phyloP scores from a whole-genome alignment of 164 flowering plant genomes.

The Amborella trichopoda region DNA sequence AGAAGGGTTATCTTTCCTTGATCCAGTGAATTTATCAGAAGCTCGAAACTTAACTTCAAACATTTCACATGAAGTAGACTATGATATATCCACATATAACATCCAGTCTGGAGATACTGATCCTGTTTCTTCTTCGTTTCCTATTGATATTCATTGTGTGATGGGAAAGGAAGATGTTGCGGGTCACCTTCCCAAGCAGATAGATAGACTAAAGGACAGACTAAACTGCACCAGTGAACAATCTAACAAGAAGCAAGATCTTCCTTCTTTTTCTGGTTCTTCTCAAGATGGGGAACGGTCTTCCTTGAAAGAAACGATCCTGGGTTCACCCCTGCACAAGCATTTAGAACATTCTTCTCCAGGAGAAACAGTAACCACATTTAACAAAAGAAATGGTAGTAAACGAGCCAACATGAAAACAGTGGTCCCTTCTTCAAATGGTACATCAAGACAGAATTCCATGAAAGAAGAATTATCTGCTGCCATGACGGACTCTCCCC shows the following conservation, averaged over 20 bases:
- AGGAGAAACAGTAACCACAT: constrained; percentile 10
- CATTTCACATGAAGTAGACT: no score
- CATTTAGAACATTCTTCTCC: constrained; percentile 20
- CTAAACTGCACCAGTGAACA: constrained; percentile 14
- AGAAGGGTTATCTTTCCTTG: constrained; percentile 4
- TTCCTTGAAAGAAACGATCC: constrained; percentile 10
- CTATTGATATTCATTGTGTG: neutral
- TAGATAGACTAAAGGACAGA: constrained; percentile 13
- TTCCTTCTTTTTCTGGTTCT: constrained; percentile 19
- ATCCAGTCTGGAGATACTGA: constrained; percentile 20
- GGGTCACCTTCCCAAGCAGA: neutral
- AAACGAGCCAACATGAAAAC: constrained; percentile 22
- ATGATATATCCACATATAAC: constrained; percentile 18
- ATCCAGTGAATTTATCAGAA: no score
- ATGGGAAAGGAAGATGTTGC: neutral
- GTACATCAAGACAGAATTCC: constrained; percentile 22
- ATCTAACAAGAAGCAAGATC: constrained; percentile 17
- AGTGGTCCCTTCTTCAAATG: constrained; percentile 12
- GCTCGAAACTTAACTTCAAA: no score
- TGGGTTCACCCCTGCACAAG: constrained; percentile 22
- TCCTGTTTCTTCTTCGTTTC: constrained; percentile 3
- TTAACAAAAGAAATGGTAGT: constrained; percentile 21
- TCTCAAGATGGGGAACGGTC: constrained; percentile 25
- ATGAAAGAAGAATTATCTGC: constrained; percentile 23
- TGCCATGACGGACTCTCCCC: constrained; percentile 34